These are phyloP conservation scores for Aspergillus hancockii DNA, from an alignment of 495 filamentous ascomycete species.

Conservation along the genomic window DNA sequence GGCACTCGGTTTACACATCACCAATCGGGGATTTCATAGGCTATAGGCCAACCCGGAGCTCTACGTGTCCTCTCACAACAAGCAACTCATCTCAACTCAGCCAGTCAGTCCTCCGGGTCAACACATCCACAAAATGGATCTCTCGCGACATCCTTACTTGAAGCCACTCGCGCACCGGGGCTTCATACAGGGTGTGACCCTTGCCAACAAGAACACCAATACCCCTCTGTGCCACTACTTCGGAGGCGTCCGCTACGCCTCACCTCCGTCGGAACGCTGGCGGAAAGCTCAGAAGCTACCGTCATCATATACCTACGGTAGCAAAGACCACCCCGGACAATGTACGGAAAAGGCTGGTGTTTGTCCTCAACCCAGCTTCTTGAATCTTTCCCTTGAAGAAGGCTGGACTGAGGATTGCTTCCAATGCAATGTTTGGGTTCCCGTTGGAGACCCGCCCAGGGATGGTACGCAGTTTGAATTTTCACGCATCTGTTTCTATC, in stretches of 20 bases:
- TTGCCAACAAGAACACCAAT: slow-evolving; percentile 21
- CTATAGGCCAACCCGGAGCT: neutral
- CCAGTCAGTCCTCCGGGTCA: neutral
- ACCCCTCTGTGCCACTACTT: slow-evolving; percentile 42
- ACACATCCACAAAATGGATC: slow-evolving; percentile 28
- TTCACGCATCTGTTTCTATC: neutral
- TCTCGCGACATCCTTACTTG: slow-evolving; percentile 25
- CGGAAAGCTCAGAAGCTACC: slow-evolving; percentile 36
- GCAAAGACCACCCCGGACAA: slow-evolving; percentile 25
- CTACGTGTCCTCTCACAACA: neutral
- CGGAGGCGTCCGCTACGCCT: slow-evolving; percentile 45
- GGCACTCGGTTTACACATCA: neutral
- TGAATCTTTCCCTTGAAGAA: slow-evolving; percentile 21
- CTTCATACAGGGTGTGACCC: slow-evolving; percentile 37
- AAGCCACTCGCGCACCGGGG: slow-evolving; percentile 37
- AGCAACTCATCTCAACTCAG: neutral
- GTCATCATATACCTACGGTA: slow-evolving; percentile 38
- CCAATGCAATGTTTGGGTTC: slow-evolving; percentile 46
- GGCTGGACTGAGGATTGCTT: slow-evolving; percentile 46
- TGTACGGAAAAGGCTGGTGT: slow-evolving; percentile 32
- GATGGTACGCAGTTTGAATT: slow-evolving; percentile 24
- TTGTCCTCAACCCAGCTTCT: slow-evolving; percentile 41
- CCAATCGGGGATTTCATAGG: neutral
- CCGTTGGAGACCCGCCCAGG: slow-evolving; percentile 33
- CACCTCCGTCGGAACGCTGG: slow-evolving; percentile 40